A percentile compares a stretch with the other conserved stretches of the same genome.
phyloP scores from a whole-genome alignment of 2,329 filamentous ascomycete genomes.

The Bisporella sp. region DNA sequence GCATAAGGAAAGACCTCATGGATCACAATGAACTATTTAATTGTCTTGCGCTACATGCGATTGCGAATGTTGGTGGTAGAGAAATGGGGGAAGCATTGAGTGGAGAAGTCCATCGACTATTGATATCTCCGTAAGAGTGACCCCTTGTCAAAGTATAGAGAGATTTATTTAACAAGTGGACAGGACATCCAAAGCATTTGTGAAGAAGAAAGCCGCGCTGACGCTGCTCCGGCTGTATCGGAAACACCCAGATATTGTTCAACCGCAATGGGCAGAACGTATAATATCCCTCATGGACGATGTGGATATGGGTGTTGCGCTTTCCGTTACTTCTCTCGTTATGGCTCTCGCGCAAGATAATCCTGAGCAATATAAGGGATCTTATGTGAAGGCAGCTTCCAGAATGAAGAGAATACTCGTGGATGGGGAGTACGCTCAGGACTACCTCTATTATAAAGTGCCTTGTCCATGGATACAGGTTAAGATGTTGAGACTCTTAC shows the following conservation, averaged over 20 bases:
- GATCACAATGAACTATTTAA: conserved; percentile 98
- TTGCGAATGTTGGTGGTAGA: conserved; percentile 91
- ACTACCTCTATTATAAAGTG: conserved; percentile 99
- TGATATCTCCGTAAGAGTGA: conserved; percentile 80
- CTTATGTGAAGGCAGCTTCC: conserved; percentile 88
- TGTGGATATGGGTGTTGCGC: conserved; percentile 81
- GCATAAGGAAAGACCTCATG: conserved; percentile 89
- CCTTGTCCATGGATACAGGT: conserved; percentile 98
- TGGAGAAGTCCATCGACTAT: conserved; percentile 80
- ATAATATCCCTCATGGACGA: conserved; percentile 99
- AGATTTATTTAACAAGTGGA: conserved; percentile 1
- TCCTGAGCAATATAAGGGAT: conserved; percentile 87
- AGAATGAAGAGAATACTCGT: conserved; percentile 84
- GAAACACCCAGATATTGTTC: conserved; percentile 88
- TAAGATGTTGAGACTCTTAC: conserved; percentile 82
- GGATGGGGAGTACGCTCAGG: conserved; percentile 79
- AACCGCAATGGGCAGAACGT: conserved; percentile 93
- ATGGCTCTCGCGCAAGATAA: conserved; percentile 93
- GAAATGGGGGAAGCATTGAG: conserved; percentile 97
- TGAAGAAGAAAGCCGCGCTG: conserved; percentile 97
- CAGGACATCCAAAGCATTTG: conserved; percentile 85
- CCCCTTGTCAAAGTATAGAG: background rate
- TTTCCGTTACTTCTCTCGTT: conserved; percentile 92
- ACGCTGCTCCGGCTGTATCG: conserved; percentile 90
- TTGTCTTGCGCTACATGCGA: conserved; percentile 91